Evolutionary conservation across 768 basidiomycete genomes (phyloP), one percentile per base, ranked within the genome.

Genomic region (Mycena belliarum): DNA sequence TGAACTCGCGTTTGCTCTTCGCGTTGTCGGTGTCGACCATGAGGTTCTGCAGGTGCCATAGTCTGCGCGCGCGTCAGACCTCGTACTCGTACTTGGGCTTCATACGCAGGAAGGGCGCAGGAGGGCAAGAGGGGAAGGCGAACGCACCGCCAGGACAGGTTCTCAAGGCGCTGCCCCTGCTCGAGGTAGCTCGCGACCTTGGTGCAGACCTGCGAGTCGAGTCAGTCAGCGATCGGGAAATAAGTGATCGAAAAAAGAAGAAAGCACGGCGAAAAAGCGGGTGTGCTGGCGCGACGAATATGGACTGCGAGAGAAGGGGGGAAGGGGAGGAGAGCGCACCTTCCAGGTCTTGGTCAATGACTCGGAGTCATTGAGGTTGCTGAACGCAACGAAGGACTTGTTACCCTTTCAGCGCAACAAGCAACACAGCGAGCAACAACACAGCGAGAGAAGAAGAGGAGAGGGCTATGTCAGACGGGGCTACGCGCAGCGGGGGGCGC

Each of bases 351-450:
- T 90, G 49, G 92, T 91, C 71, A 94, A 77, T 56, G 90, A 82
- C 71, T 94, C 92, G 51, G 83, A 79, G 76, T 94, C 92, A 76
- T 82, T 76, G 75, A 94, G 83, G 76, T 93, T 91, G 72, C 88
- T 89, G 77, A 94, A 94, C 60, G 92, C 91, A 73, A 93, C 89
- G 72, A 94, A 94, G 71, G 92, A 93, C 80, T 93, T 94, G 85
- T 94, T 94, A 75, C 92, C 89, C 91, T 92, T n/a, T n/a, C n/a
- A n/a, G 81, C 21, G 20, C 10, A 28, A n/a, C 5, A 35, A 15
- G 16, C 29, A 32, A 32, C 29, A 32, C 29, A 32, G n/a, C n/a
- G n/a, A 32, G 29, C 29, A 32, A 6, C 7, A 32, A 23, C 3
- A 29, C 44, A 48, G 18, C 7, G 25, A 69, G 49, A 44, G 65